Conservation (phyloP, 345 rosid genomes). For the Eucalyptus paniculata region DNA sequence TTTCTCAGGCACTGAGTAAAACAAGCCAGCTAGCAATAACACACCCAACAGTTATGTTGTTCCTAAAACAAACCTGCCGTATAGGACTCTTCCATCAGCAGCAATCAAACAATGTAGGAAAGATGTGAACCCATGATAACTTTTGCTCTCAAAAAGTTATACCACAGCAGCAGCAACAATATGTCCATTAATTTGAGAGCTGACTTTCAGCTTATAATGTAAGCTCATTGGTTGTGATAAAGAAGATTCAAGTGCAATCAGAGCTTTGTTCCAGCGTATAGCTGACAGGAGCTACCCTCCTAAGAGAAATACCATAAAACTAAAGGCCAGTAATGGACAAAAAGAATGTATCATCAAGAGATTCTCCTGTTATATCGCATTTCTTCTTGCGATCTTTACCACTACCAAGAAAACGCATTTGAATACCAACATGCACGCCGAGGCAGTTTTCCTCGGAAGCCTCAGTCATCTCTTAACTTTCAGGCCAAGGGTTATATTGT, state of each 20-base stretch:
- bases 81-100: neutral
- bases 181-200: neutral
- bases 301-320: neutral
- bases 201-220: neutral
- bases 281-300: neutral
- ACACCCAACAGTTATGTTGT: neutral
- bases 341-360: neutral
- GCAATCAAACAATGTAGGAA: neutral
- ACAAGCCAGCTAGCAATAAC: neutral
- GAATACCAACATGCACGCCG: neutral
- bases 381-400: neutral
- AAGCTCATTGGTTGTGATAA: neutral
- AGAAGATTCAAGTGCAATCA: neutral
- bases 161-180: neutral
- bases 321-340: neutral
- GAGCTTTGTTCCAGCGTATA: neutral
- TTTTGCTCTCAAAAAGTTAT: neutral
- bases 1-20: neutral
- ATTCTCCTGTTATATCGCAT: neutral
- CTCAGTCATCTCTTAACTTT: neutral
- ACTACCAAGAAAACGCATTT: neutral
- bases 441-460: neutral
- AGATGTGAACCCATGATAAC: neutral
- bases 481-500: neutral
- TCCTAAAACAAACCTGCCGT: neutral